These are phyloP conservation scores for Penicillium polonicum DNA, from an alignment of 2,329 filamentous ascomycete genomes.

Conservation along the genomic window DNA sequence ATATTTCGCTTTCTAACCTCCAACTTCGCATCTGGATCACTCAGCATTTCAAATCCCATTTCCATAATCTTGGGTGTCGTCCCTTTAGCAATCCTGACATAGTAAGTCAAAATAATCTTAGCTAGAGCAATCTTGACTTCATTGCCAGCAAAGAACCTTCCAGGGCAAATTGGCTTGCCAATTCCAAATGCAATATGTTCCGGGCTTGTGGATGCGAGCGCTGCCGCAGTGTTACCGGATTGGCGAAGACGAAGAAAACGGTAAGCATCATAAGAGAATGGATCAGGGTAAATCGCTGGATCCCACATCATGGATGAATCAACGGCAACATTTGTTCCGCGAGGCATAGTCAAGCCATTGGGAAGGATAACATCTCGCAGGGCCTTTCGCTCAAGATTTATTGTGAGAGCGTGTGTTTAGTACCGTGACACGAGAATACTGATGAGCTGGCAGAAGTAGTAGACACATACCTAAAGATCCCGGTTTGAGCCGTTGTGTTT, in stretches of 20 bases:
- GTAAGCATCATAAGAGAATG: neutral
- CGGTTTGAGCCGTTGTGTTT: slow-evolving; percentile 16
- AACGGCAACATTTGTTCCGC: neutral
- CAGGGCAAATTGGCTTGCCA: slow-evolving; percentile 30
- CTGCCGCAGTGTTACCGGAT: neutral
- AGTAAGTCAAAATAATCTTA: neutral
- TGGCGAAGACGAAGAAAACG: neutral
- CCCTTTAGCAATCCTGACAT: neutral
- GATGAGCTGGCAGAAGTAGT: neutral
- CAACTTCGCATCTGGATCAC: neutral
- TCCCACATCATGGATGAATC: neutral
- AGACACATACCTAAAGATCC: neutral
- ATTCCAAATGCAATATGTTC: slow-evolving; percentile 25
- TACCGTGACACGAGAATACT: neutral
- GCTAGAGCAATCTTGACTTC: slow-evolving; percentile 27
- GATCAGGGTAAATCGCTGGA: neutral
- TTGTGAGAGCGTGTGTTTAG: neutral
- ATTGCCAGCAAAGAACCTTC: slow-evolving; percentile 29
- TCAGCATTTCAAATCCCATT: neutral
- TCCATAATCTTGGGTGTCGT: neutral
- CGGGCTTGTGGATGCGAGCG: neutral
- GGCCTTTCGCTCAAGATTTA: neutral
- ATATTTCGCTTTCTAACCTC: neutral
- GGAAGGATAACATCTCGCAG: neutral
- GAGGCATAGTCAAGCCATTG: neutral